Conservation (phyloP, 2,329 filamentous ascomycete species). For the Aspergillus neoniger region DNA sequence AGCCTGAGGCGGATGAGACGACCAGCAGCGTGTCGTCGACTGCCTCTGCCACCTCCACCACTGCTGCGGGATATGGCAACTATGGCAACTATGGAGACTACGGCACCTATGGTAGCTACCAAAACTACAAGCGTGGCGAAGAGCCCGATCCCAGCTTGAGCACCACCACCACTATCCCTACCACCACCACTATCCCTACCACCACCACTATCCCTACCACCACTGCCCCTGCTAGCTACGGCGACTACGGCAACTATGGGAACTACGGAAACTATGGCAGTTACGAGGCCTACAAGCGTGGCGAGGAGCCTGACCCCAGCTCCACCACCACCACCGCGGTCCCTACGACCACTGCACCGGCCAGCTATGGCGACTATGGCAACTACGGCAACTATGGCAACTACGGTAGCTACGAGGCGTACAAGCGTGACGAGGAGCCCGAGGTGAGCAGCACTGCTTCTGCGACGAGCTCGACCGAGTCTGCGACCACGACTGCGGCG, state of each 20-base stretch:
- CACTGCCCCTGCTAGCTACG: slow-evolving; percentile 8
- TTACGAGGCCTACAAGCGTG: slow-evolving; percentile 7
- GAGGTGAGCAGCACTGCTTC: neutral
- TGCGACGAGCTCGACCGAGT: neutral
- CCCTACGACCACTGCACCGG: neutral
- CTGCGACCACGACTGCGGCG: neutral
- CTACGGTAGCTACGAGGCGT: slow-evolving; percentile 7
- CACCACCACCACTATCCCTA: neutral
- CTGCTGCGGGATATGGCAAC: neutral
- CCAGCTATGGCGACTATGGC: slow-evolving; percentile 4
- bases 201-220: neutral
- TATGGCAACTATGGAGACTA: slow-evolving; percentile 8
- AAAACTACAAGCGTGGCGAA: neutral
- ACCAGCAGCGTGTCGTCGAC: neutral
- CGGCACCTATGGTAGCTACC: slow-evolving; percentile 7
- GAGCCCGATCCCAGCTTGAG: neutral
- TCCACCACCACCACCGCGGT: neutral
- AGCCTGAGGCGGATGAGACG: neutral
- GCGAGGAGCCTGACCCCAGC: neutral
- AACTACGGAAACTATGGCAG: slow-evolving; percentile 17
- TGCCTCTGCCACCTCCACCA: neutral
- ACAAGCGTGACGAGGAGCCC: slow-evolving; percentile 1
- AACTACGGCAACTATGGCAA: slow-evolving; percentile 5
- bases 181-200: neutral
- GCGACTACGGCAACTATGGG: slow-evolving; percentile 19